phyloP scores from a whole-genome alignment of 768 basidiomycete genomes.

The Rhizopogon vinicolor region DNA sequence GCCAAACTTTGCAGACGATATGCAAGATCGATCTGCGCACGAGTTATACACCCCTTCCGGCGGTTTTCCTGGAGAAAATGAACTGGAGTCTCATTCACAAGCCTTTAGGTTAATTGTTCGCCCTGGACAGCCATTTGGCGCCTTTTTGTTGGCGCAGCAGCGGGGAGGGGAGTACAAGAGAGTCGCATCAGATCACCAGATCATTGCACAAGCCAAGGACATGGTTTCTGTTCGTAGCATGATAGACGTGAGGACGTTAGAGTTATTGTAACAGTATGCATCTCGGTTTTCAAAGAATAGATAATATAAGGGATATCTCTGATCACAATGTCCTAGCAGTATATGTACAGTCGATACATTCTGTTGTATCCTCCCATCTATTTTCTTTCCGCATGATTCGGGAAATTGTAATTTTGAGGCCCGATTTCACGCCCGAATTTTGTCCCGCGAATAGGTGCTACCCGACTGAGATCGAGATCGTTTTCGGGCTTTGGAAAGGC shows the following conservation, averaged over 20 bases:
- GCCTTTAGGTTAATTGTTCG: neutral
- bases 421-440: slow-evolving; percentile 59
- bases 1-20: neutral
- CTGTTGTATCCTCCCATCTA: too few species aligned
- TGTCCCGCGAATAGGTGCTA: slow-evolving; percentile 46
- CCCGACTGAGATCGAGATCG: slow-evolving; percentile 60
- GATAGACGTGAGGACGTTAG: neutral
- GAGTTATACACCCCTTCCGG: too few species aligned
- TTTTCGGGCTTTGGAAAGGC: slow-evolving; percentile 66
- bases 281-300: neutral
- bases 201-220: neutral
- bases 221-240: neutral
- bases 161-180: slow-evolving; percentile 2
- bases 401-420: too few species aligned
- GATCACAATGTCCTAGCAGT: too few species aligned
- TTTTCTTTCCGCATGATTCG: too few species aligned
- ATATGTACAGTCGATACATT: too few species aligned
- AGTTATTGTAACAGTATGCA: neutral
- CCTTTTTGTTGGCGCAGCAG: neutral
- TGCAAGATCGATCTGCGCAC: neutral
- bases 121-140: slow-evolving; percentile 1
- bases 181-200: neutral
- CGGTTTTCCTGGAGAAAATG: neutral
- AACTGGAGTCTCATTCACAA: neutral
- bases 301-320: too few species aligned